Percentiles rank a stretch among this genome's conserved stretches.
phyloP scores from a whole-genome alignment of 2,329 filamentous ascomycete genomes.

The Arachnomyces sp. region DNA sequence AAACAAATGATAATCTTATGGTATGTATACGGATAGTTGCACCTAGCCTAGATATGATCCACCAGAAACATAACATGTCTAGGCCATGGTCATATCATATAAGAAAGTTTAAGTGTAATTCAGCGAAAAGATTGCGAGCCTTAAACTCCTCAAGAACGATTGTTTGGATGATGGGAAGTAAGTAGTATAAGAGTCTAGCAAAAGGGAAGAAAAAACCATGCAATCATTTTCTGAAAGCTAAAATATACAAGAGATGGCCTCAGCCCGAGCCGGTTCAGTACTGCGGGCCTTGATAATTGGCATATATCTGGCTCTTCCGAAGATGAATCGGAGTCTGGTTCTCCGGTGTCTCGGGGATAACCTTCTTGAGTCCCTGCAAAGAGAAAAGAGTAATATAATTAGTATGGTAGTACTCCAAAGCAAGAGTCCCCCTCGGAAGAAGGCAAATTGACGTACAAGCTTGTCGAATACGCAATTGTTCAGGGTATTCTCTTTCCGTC shows the following conservation, averaged over 20 bases:
- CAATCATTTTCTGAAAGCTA: slow-evolving; percentile 21
- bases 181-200: slow-evolving; percentile 1
- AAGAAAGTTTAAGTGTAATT: too few species aligned
- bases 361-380: slow-evolving; percentile 69
- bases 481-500: slow-evolving; percentile 75
- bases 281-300: slow-evolving; percentile 32
- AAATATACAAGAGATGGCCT: slow-evolving; percentile 29
- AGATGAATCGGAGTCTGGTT: slow-evolving; percentile 67
- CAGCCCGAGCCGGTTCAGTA: slow-evolving; percentile 20
- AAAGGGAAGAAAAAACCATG: slow-evolving; percentile 18
- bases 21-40: too few species aligned
- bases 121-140: too few species aligned
- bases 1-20: too few species aligned
- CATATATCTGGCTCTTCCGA: slow-evolving; percentile 46
- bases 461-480: slow-evolving; percentile 97
- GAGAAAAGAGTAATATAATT: slow-evolving; percentile 6
- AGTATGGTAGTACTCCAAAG: slow-evolving; percentile 3
- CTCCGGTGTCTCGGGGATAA: slow-evolving; percentile 64
- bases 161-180: slow-evolving; percentile 1
- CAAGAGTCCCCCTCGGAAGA: not conserved
- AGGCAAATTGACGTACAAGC: slow-evolving; percentile 56
- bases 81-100: too few species aligned
- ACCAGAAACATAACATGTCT: too few species aligned
- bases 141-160: slow-evolving; percentile 4
- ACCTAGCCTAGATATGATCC: too few species aligned